Conservation (phyloP, 1,284 basidiomycete genomes). For the Marasmius sp. region DNA sequence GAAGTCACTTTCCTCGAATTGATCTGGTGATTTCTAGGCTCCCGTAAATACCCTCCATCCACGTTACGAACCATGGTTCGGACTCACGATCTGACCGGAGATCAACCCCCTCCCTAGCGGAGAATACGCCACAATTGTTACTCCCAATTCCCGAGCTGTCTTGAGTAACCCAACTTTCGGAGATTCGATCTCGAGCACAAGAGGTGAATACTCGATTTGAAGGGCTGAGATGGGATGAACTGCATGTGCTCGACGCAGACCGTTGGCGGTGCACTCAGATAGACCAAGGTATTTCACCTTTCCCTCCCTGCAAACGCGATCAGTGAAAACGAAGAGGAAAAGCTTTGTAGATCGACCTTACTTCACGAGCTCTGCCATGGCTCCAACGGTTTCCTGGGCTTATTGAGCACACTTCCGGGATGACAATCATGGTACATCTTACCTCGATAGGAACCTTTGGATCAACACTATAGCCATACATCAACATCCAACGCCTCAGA, state of each 20-base stretch:
- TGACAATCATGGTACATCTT: too few relatives aligned
- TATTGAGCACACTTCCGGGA: too few relatives aligned
- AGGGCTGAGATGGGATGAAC: constrained; percentile 49
- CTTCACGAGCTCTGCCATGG: constrained; percentile 41
- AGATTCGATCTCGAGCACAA: constrained; percentile 34
- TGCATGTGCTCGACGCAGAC: constrained; percentile 50
- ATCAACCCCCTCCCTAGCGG: constrained; percentile 17
- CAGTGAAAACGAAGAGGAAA: too few relatives aligned
- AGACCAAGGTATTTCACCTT: constrained; percentile 53
- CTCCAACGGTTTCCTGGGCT: constrained; percentile 26
- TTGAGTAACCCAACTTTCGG: constrained; percentile 36
- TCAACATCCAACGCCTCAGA: background rate
- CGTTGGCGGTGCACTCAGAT: constrained; percentile 35
- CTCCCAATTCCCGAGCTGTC: constrained; percentile 34
- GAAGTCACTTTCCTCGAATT: constrained; percentile 53
- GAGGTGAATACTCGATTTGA: constrained; percentile 55
- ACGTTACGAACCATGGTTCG: background rate
- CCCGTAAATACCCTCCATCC: too few relatives aligned
- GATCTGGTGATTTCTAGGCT: constrained; percentile 24
- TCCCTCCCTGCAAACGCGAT: constrained; percentile 34
- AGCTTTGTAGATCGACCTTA: too few relatives aligned
- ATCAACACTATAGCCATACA: constrained; percentile 3
- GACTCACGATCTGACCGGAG: constrained; percentile 14
- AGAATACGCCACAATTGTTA: constrained; percentile 45
- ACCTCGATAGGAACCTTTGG: background rate